Conservation (phyloP, 345 rosid species). For the Lepidium africanum region DNA sequence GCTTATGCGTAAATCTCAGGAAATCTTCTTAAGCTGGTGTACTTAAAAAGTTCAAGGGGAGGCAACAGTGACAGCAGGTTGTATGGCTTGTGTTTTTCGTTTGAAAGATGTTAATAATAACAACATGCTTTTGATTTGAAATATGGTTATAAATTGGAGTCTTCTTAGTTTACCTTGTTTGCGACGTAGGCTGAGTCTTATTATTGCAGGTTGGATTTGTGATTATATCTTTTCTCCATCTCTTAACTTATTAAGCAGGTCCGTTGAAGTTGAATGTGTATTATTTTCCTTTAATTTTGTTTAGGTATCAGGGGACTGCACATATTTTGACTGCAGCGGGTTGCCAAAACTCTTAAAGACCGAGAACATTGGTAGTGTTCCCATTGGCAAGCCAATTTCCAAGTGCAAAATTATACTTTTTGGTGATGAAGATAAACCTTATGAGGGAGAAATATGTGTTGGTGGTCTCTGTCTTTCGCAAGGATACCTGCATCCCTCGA, state of each 20-base stretch:
- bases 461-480: conserved; percentile 62
- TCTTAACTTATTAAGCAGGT: conserved; percentile 1
- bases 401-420: conserved; percentile 56
- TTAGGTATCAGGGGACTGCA: conserved; percentile 94
- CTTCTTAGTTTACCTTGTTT: conserved; percentile 1
- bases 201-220: conserved; percentile 3
- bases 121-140: neutral
- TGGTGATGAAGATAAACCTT: conserved; percentile 36
- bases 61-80: neutral
- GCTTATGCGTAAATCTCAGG: neutral
- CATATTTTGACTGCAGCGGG: conserved; percentile 79
- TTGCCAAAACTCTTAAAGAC: conserved; percentile 61
- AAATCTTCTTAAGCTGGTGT: neutral
- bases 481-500: conserved; percentile 47
- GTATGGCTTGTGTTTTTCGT: neutral
- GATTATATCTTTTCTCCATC: neutral
- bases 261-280: neutral
- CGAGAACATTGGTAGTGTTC: conserved; percentile 62
- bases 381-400: conserved; percentile 80
- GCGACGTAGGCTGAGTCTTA: conserved; percentile 4
- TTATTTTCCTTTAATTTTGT: conserved; percentile 9
- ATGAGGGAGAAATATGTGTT: conserved; percentile 68
- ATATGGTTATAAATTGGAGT: neutral
- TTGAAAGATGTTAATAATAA: neutral
- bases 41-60: conserved; percentile 1